A percentile compares a stretch with the other conserved stretches of the same genome.
phyloP scores from a whole-genome alignment of 164 flowering plant genomes.

The Cinnamomum chago region DNA sequence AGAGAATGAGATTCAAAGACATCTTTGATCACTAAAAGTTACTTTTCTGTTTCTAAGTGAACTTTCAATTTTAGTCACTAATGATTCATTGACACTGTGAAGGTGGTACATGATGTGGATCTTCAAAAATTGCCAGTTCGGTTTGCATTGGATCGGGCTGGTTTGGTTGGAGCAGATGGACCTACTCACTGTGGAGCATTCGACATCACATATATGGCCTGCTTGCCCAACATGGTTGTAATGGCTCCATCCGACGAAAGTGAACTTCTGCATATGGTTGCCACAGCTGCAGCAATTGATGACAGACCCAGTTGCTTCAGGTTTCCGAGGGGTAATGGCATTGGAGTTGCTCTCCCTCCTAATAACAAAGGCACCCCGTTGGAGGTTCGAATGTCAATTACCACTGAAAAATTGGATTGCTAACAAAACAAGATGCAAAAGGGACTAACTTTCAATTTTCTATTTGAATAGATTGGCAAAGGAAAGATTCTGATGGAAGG shows the following conservation, averaged over 20 bases:
- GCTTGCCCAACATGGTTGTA: slow-evolving; percentile 92
- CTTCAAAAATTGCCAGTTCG: slow-evolving; percentile 92
- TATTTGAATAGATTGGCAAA: slow-evolving; percentile 61
- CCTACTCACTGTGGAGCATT: slow-evolving; percentile 98
- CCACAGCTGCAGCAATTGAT: slow-evolving; percentile 85
- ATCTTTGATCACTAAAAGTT: too few relatives aligned
- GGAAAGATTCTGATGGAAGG: slow-evolving; percentile 83
- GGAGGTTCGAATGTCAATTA: slow-evolving; percentile 44
- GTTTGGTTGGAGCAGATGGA: slow-evolving; percentile 94
- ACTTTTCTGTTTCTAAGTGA: not conserved
- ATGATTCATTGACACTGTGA: slow-evolving; percentile 4
- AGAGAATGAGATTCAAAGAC: not conserved
- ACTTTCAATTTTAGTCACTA: not conserved
- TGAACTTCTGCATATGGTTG: slow-evolving; percentile 90
- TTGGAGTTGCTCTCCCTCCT: too few relatives aligned
- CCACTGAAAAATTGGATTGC: not conserved
- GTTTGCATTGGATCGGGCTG: slow-evolving; percentile 88
- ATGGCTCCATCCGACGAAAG: slow-evolving; percentile 96
- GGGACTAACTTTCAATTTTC: not conserved
- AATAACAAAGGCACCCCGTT: slow-evolving; percentile 70
- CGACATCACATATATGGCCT: slow-evolving; percentile 90
- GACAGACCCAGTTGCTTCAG: slow-evolving; percentile 92
- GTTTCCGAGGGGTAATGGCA: slow-evolving; percentile 65
- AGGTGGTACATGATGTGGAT: slow-evolving; percentile 95
- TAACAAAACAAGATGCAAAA: not conserved